Evolutionary conservation across 83 land plant species (phyloP).

Genomic region (Picea engelmannii): DNA sequence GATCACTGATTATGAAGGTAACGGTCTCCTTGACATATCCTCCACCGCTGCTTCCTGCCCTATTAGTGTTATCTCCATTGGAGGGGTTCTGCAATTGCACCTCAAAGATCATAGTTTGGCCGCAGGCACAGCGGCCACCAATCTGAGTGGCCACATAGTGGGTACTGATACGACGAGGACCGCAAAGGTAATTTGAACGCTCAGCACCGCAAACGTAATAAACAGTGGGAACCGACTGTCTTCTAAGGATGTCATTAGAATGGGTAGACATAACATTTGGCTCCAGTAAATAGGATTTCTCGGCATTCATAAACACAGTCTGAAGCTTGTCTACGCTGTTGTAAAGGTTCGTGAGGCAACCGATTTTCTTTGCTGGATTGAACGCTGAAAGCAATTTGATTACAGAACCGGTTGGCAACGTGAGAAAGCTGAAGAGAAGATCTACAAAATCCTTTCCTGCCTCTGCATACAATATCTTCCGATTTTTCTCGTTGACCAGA

Average conservation of each 20-base stretch:
- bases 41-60: not conserved
- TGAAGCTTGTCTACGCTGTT: conserved; percentile 24
- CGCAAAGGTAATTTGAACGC: too few species aligned
- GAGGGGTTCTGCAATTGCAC: not conserved
- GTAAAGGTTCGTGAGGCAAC: conserved; percentile 21
- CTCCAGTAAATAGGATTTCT: too few species aligned
- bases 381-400: conserved; percentile 1
- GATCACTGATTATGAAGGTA: not conserved
- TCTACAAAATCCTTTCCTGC: conserved; percentile 16
- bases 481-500: not conserved
- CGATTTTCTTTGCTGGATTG: not conserved
- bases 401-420: conserved; percentile 15
- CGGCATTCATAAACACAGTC: too few species aligned
- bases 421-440: too few species aligned
- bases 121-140: not conserved
- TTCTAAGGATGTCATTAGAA: too few species aligned
- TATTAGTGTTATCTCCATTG: not conserved
- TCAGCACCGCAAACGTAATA: too few species aligned
- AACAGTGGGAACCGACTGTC: too few species aligned
- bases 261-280: too few species aligned
- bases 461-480: conserved; percentile 20
- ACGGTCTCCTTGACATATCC: not conserved
- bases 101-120: not conserved
- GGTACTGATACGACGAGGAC: not conserved
- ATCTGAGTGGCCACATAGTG: not conserved